Conservation (phyloP, 2,329 filamentous ascomycete species). For the Paracoccidioides brasiliensis region DNA sequence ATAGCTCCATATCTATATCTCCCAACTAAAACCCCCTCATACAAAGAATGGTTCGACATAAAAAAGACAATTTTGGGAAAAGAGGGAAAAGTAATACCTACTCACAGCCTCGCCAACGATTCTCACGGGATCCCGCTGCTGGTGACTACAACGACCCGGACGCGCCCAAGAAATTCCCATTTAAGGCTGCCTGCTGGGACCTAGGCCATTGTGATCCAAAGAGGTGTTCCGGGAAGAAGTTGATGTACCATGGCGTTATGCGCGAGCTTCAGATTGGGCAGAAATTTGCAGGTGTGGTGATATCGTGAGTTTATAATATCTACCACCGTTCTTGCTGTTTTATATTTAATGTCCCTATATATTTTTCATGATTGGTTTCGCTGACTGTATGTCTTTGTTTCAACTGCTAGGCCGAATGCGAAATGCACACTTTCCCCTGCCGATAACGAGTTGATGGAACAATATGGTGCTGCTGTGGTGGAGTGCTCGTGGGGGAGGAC, state of each 20-base stretch:
- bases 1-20: no score
- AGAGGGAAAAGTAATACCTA: constrained; percentile 50
- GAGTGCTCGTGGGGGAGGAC: constrained; percentile 96
- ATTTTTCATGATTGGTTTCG: not conserved
- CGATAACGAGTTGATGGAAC: constrained; percentile 67
- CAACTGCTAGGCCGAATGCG: constrained; percentile 55
- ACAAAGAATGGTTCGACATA: constrained; percentile 72
- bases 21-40: not conserved
- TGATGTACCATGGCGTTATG: constrained; percentile 89
- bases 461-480: constrained; percentile 86
- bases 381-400: constrained; percentile 1
- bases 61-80: constrained; percentile 67
- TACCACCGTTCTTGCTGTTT: not conserved
- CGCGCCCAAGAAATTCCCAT: constrained; percentile 35
- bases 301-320: constrained; percentile 44
- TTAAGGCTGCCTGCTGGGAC: constrained; percentile 97
- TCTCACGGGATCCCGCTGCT: constrained; percentile 25
- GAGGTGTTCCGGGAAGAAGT: constrained; percentile 84
- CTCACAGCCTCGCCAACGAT: constrained; percentile 44
- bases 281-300: constrained; percentile 80
- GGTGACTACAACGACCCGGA: constrained; percentile 28
- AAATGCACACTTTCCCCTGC: constrained; percentile 73
- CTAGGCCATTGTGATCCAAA: constrained; percentile 96
- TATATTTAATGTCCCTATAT: not conserved
- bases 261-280: constrained; percentile 83